Evolutionary conservation across 2,329 filamentous ascomycete genomes (phyloP), one percentile per base, ranked within the genome.

Genomic region (Cryphonectria parasitica): DNA sequence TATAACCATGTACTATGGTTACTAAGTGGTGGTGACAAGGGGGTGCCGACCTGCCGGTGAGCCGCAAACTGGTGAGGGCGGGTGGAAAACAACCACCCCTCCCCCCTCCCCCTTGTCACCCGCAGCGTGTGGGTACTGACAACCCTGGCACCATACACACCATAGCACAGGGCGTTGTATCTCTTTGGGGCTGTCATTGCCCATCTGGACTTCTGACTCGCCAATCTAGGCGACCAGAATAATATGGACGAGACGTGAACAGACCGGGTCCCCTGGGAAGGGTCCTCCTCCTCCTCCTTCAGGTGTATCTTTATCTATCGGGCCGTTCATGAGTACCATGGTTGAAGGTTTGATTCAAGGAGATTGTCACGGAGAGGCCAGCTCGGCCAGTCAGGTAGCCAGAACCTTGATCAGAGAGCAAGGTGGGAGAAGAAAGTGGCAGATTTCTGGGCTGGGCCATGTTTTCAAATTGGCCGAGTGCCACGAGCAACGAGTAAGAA

Each of bases 31-130:
- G 63, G 64, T 52, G 70, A 64, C 63, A 63, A 71, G 70, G 70
- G 70, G 61, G 49, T 10, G 60, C 58, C 36, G 67, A 69, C 69
- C 67, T 70, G 70, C 70, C 64, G 70, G 67, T 54, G 67, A 69
- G 70, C 49, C 70, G 58, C 70, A 67, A 52, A 58, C 54, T 8
- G 31, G 54, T 2, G 25, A 31, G 54, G 54, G 28, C 52, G 52
- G 52, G 25, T 28, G 17, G 10, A 28, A 6, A 5, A 8, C 1
- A 11, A 11, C 36, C 36, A 8, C 36, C 36, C 36, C 52, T 15
- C 49, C 49, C 52, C n/a, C 5, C 52, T 25, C 54, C 13, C 52
- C 54, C 54, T 13, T 31, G 54, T 31, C 54, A 56, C 54, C 54
- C 25, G 10, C 25, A n/a, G 25, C n/a, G 54, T 56, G 54, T 15